Evolutionary conservation across 2,329 filamentous ascomycete species (phyloP), one percentile per base, ranked within the genome.

Genomic region (Elsinoe ampelina): DNA sequence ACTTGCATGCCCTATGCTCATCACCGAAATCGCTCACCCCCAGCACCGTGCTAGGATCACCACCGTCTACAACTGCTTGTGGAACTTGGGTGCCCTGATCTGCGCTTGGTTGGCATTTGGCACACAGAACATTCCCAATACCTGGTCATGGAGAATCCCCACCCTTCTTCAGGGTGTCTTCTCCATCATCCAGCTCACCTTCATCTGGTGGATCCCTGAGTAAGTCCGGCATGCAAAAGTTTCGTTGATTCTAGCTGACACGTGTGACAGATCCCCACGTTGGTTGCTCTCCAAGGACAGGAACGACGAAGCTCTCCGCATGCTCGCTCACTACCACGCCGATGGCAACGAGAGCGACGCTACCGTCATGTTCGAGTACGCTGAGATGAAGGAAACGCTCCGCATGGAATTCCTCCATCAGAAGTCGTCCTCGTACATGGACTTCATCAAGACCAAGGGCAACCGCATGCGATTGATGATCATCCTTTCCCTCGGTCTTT

Each of bases 391-490:
- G 58, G 69, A 77, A 55, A 74, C 73, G 13, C 71, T 79, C 52
- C 65, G 63, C 17, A 69, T 75, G 36, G 77, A 80, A 65, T 68
- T 75, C 56, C 41, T 45, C n/a, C 41, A 45, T 15, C 45, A 50
- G 30, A 50, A 50, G 26, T 35, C 26, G 13, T 34, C 45, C 12
- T 34, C 26, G 26, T 50, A 50, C 45, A 36, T 22, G 32, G 75
- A 78, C 58, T 71, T 73, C 56, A 70, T 75, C 62, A 68, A 70
- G 62, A 78, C 76, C 4, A 71, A 72, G 20, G 80, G 77, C 38
- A 83, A 82, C 65, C 74, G 79, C 36, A 75, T 77, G 61, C 72
- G 80, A 35, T 68, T 81, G 26, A 64, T 80, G 50, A 80, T 83
- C 57, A 68, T 78, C n/a, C 66, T 81, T 48, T 71, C 73, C 19